Conservation (phyloP, 495 filamentous ascomycete species). For the Hamigera avellanea region DNA sequence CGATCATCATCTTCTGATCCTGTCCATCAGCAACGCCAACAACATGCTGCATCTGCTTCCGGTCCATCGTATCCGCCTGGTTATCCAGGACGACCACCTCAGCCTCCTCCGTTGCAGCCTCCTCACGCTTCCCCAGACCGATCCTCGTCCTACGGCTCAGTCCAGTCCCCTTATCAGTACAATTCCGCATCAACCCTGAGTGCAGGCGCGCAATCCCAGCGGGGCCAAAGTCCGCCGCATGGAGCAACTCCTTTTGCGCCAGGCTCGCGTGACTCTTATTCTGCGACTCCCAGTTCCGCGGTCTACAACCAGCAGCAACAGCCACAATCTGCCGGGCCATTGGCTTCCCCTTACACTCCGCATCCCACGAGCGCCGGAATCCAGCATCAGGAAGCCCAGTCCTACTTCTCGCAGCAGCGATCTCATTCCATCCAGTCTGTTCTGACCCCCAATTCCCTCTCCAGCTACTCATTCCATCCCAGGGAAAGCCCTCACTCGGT, state of each 20-base stretch:
- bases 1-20: conserved; percentile 9
- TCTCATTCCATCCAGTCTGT: conserved; percentile 39
- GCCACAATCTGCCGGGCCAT: conserved; percentile 10
- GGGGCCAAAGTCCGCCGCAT: conserved; percentile 24
- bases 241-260: conserved; percentile 23
- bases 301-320: conserved; percentile 21
- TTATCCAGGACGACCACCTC: conserved; percentile 26
- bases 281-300: conserved; percentile 13
- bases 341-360: conserved; percentile 25
- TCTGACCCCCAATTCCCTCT: conserved; percentile 24
- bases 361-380: conserved; percentile 18
- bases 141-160: conserved; percentile 28
- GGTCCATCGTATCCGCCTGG: conserved; percentile 14
- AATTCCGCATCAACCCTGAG: conserved; percentile 22
- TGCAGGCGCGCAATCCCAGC: conserved; percentile 20
- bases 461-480: conserved; percentile 22
- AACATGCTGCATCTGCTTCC: conserved; percentile 11
- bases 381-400: conserved; percentile 23
- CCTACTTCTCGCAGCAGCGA: conserved; percentile 31
- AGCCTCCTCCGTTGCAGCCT: conserved; percentile 28
- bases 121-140: conserved; percentile 29
- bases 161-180: conserved; percentile 37
- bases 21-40: conserved; percentile 14
- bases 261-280: conserved; percentile 24
- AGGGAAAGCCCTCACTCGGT: conserved; percentile 32